These are phyloP conservation scores for Colletotrichum aenigma DNA, from an alignment of 2,329 filamentous ascomycete genomes.

Conservation along the genomic window DNA sequence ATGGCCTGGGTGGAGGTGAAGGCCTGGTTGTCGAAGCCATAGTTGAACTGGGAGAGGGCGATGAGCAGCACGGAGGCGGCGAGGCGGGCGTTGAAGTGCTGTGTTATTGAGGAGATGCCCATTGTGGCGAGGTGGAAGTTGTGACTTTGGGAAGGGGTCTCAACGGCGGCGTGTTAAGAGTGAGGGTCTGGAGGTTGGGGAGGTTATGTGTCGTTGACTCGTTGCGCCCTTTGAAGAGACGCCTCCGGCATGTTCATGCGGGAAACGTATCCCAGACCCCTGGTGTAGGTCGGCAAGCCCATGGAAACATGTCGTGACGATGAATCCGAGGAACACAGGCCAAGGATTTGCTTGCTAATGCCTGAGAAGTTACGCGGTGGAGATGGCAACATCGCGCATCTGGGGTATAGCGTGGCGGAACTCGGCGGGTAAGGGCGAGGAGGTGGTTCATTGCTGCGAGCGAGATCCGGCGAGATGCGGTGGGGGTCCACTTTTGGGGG, in stretches of 20 bases:
- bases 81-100: conserved; percentile 18
- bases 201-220: not conserved
- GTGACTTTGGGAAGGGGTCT: not conserved
- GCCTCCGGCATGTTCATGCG: not conserved
- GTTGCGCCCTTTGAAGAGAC: not conserved
- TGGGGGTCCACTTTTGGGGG: not conserved
- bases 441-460: not conserved
- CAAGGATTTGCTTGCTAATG: not conserved
- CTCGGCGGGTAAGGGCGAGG: not conserved
- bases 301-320: not conserved
- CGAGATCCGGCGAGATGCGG: conserved; percentile 13
- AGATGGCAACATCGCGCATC: not conserved
- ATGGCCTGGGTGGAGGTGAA: conserved; percentile 42
- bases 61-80: conserved; percentile 27
- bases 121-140: not conserved
- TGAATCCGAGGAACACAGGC: not conserved
- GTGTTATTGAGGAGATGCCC: not conserved
- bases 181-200: not conserved
- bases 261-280: not conserved
- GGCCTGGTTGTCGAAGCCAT: conserved; percentile 40
- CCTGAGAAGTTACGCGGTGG: not conserved
- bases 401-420: not conserved
- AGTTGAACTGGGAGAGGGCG: conserved; percentile 40
- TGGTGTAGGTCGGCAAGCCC: not conserved
- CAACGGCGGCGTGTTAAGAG: not conserved